Evolutionary conservation across 331 rosid species (phyloP).

Genomic region (Stylosanthes scabra): DNA sequence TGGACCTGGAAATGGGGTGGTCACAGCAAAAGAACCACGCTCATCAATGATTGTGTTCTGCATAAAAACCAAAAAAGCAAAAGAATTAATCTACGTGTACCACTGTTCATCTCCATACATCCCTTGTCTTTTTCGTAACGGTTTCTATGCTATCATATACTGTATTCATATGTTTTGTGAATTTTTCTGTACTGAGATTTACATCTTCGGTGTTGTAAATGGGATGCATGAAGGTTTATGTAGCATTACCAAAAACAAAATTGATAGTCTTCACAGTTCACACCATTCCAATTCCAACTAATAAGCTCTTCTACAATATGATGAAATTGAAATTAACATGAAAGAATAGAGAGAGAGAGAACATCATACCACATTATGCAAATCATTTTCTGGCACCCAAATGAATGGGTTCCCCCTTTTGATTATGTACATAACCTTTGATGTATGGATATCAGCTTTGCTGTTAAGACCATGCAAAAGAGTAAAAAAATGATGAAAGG

Average conservation of each 20-base stretch:
- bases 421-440: constrained; percentile 74
- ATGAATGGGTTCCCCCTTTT: constrained; percentile 84
- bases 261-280: background rate
- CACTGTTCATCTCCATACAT: too few relatives aligned
- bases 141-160: too few relatives aligned
- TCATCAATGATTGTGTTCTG: constrained; percentile 90
- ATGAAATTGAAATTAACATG: background rate
- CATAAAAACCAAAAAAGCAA: constrained; percentile 20
- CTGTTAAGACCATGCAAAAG: constrained; percentile 54
- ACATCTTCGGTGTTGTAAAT: too few relatives aligned
- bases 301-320: constrained; percentile 15
- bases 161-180: too few relatives aligned
- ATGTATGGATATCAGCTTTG: constrained; percentile 68
- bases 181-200: too few relatives aligned
- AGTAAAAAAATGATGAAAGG: constrained; percentile 27
- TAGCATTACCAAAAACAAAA: too few relatives aligned
- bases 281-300: background rate
- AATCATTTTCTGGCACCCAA: constrained; percentile 86
- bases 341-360: background rate
- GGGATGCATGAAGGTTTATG: too few relatives aligned
- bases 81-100: too few relatives aligned
- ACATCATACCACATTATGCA: constrained; percentile 80
- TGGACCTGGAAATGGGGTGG: constrained; percentile 82
- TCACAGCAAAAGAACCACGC: constrained; percentile 90
- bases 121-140: too few relatives aligned